These are phyloP conservation scores for Stromatinia cepivora DNA, from an alignment of 2,329 filamentous ascomycete species.

Conservation along the genomic window DNA sequence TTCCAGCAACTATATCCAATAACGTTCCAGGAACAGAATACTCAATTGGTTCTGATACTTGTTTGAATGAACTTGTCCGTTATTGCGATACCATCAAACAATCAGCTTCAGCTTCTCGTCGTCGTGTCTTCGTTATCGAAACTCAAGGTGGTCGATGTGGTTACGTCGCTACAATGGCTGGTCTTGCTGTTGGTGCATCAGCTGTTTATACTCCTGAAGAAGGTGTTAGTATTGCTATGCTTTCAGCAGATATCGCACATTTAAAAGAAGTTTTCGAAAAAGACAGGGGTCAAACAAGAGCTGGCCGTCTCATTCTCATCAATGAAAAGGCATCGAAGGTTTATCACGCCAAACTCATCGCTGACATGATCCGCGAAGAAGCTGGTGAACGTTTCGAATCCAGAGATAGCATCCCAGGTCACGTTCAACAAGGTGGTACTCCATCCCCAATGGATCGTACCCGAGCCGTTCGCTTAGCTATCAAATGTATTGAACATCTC, in stretches of 20 bases:
- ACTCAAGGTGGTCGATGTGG: conserved; percentile 94
- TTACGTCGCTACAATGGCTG: conserved; percentile 88
- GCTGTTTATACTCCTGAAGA: conserved; percentile 98
- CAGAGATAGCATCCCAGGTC: conserved; percentile 85
- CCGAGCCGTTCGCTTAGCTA: conserved; percentile 84
- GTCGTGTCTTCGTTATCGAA: conserved; percentile 95
- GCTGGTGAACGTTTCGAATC: conserved; percentile 90
- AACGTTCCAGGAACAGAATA: conserved; percentile 98
- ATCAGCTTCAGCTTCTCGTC: conserved; percentile 88
- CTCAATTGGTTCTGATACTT: conserved; percentile 94
- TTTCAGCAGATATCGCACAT: conserved; percentile 85
- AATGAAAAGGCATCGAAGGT: conserved; percentile 92
- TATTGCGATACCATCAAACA: conserved; percentile 99
- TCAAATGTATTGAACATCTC: conserved; percentile 91
- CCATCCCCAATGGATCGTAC: conserved; percentile 96
- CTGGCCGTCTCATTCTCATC: conserved; percentile 91
- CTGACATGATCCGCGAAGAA: conserved; percentile 93
- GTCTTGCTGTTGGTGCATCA: conserved; percentile 85
- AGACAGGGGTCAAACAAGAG: conserved; percentile 84
- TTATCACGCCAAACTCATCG: conserved; percentile 90
- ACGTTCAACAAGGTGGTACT: conserved; percentile 91
- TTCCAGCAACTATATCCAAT: conserved; percentile 98
- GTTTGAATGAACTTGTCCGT: conserved; percentile 87
- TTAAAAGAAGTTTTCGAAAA: conserved; percentile 81
- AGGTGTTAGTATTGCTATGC: conserved; percentile 90